phyloP scores from a whole-genome alignment of 202 grass and related monocot genomes.

The Bolboschoenoplectus hybrid region DNA sequence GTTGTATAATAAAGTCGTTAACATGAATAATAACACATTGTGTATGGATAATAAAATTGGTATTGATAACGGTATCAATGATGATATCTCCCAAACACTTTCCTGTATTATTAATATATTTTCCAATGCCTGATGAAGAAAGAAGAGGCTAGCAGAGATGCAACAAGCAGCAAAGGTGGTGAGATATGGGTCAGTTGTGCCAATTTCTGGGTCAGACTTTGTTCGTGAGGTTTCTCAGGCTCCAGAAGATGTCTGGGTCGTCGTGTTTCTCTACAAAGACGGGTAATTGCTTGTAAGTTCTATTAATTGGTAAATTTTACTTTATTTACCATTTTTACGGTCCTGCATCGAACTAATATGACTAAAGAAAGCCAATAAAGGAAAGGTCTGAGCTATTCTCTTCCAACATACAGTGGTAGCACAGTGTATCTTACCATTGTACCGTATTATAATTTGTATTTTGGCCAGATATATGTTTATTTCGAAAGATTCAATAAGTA shows the following conservation, averaged over 20 bases:
- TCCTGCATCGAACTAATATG: not conserved
- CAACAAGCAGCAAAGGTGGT: conserved; percentile 65
- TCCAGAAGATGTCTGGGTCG: conserved; percentile 82
- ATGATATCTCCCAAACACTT: too few species aligned
- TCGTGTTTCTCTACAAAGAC: conserved; percentile 97
- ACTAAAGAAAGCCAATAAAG: not conserved
- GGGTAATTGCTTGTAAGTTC: conserved; percentile 48
- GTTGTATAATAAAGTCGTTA: too few species aligned
- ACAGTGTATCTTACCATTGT: not conserved
- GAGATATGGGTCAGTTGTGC: conserved; percentile 61
- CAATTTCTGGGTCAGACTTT: conserved; percentile 85
- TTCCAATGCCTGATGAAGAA: conserved; percentile 51
- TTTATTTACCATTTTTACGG: not conserved
- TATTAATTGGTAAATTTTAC: not conserved
- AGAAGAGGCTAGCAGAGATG: conserved; percentile 83
- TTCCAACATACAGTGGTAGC: not conserved
- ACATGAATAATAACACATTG: too few species aligned
- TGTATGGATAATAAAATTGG: too few species aligned
- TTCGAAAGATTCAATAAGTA: not conserved
- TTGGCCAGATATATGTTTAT: not conserved
- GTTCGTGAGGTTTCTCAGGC: conserved; percentile 94
- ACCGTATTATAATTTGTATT: not conserved
- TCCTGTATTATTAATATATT: not conserved
- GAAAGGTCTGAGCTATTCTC: not conserved
- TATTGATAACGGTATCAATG: too few species aligned